Base-by-base conservation (phyloP, 1,139 yeast genomes). In the Taphrina communis region DNA sequence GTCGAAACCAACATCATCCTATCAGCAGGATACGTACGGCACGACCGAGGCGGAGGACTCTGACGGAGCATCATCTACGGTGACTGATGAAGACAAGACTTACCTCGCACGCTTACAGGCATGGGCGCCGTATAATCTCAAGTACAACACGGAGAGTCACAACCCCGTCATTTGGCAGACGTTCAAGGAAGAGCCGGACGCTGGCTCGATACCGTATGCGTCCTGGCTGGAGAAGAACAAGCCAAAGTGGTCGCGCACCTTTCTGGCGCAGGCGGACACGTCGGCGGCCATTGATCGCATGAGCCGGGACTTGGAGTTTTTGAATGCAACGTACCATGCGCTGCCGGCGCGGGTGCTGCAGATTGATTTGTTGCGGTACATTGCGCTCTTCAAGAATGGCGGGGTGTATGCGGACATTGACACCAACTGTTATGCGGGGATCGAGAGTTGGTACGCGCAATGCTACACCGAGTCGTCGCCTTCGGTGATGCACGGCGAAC, bases 351-450 rank as follows among this genome's bases (percentile, higher is more conserved):
- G 84, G 57, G 89, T 91, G 68, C 80, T 93, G 71, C 88, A 89
- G 76, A 96, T 97, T 11, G 98, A 93, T 78, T 93, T 93, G 76
- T 90, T 94, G 82, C 81, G 97, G 71, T 94, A 93, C 77, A 81
- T 94, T 75, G 87, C 93, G 66, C 79, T 93, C 51, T 88, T 83
- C 75, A 97, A 97, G n/a, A 83, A 93, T 70, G 99, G 99, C 41
- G 99, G 99, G 1, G 88, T 91, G 2, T 93, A 93, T 76, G 84
- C 96, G 0, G 98, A 93, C 76, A 88, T 93, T 65, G 98, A 94
- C 77, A 94, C 99, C 0, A 75, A 39, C 39, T 63, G 67, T 36
- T 55, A 63, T 48, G 21, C 46, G 9, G 50, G 48, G 21, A 57
- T 63, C 38, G 67, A 63, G 41, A 46, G 39, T 21, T 63, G 67